phyloP scores from a whole-genome alignment of 257 asterid species.

The Ligustrum vulgare region DNA sequence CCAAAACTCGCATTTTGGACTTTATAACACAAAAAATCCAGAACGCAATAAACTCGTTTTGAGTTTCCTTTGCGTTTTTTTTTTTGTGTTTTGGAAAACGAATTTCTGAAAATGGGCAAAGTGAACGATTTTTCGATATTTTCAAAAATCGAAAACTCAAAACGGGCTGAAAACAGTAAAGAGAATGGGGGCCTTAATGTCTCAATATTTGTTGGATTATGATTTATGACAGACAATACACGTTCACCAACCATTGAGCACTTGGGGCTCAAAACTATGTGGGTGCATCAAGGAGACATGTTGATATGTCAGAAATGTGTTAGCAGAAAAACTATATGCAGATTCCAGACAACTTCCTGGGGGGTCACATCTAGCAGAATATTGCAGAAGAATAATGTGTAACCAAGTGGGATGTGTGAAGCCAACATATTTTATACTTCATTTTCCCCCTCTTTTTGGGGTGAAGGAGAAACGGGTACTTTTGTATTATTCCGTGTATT shows the following conservation, averaged over 20 bases:
- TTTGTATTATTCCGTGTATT: not conserved
- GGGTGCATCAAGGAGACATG: constrained; percentile 1
- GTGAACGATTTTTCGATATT: too few species aligned
- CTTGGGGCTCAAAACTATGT: not conserved
- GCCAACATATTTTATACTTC: not conserved
- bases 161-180: too few species aligned
- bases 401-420: not conserved
- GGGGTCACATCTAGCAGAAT: not conserved
- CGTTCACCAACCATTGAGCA: not conserved
- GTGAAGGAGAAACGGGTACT: constrained; percentile 1
- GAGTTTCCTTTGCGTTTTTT: too few species aligned
- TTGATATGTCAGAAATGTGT: not conserved
- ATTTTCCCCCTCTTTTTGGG: not conserved
- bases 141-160: too few species aligned
- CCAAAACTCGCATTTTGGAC: too few species aligned
- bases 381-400: not conserved
- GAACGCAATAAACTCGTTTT: too few species aligned
- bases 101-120: too few species aligned
- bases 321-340: not conserved
- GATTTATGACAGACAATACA: not conserved
- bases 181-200: too few species aligned
- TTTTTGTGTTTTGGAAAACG: too few species aligned
- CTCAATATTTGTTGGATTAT: constrained; percentile 13
- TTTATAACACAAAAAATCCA: too few species aligned
- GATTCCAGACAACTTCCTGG: not conserved